phyloP scores from a whole-genome alignment of 1,284 basidiomycete genomes.

The Apiotrichum siamense region DNA sequence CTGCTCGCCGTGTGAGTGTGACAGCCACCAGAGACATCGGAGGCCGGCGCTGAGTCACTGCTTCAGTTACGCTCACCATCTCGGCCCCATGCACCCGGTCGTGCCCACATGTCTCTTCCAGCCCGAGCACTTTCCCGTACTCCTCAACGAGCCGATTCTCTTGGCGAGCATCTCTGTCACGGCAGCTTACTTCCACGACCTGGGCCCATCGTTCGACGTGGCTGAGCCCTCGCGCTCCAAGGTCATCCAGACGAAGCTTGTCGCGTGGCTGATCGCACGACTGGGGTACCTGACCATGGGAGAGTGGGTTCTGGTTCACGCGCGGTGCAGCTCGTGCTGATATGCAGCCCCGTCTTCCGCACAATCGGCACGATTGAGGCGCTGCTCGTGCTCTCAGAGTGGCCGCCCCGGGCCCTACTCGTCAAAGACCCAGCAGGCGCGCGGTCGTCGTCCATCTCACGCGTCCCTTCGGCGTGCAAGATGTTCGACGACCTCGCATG shows the following conservation, averaged over 20 bases:
- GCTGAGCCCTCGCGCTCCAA: slow-evolving; percentile 2
- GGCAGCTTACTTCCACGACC: slow-evolving; percentile 11
- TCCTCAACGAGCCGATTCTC: slow-evolving; percentile 12
- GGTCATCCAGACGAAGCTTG: slow-evolving; percentile 12
- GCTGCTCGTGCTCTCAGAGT: slow-evolving; percentile 19
- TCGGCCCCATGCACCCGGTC: slow-evolving; percentile 8
- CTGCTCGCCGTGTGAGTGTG: slow-evolving; percentile 11
- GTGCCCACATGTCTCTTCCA: slow-evolving; percentile 12
- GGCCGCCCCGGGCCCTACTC: slow-evolving; percentile 17
- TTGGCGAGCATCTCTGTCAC: slow-evolving; percentile 11
- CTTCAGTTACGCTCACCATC: slow-evolving; percentile 9
- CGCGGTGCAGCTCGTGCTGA: neutral
- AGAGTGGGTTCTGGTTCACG: slow-evolving; percentile 1
- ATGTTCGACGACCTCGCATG: slow-evolving; percentile 22
- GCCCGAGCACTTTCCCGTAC: slow-evolving; percentile 5
- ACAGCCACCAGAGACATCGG: neutral
- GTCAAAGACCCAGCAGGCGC: slow-evolving; percentile 1
- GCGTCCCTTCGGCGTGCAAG: slow-evolving; percentile 9
- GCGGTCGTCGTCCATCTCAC: neutral
- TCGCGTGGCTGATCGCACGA: slow-evolving; percentile 9
- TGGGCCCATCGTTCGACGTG: slow-evolving; percentile 3
- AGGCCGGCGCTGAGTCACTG: neutral
- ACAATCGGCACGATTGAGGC: slow-evolving; percentile 17
- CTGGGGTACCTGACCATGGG: slow-evolving; percentile 17
- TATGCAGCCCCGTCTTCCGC: slow-evolving; percentile 5